Evolutionary conservation across 2,329 filamentous ascomycete genomes (phyloP).

Genomic region (Alternaria gaisen): DNA sequence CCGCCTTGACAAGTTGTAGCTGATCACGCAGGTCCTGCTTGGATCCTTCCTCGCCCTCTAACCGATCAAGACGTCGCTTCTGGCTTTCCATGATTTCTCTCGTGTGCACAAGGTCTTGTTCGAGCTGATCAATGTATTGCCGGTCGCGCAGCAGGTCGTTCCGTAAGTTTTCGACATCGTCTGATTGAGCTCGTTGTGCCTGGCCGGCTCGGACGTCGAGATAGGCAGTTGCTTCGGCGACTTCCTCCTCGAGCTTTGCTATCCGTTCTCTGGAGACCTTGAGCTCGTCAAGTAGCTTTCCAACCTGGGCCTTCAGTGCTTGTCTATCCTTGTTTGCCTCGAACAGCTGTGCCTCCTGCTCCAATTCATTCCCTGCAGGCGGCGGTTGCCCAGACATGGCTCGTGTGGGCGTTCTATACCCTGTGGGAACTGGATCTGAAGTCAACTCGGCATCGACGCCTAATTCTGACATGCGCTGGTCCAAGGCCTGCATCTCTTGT

Average conservation of each 20-base stretch:
- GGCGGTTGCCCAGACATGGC: constrained; percentile 39
- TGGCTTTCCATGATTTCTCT: constrained; percentile 56
- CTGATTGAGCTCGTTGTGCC: constrained; percentile 50
- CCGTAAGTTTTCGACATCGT: constrained; percentile 56
- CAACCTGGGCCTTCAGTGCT: constrained; percentile 53
- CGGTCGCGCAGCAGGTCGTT: constrained; percentile 56
- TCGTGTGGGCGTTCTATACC: constrained; percentile 45
- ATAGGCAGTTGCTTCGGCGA: constrained; percentile 58
- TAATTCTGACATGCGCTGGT: constrained; percentile 47
- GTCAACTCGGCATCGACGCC: constrained; percentile 49
- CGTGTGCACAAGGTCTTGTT: constrained; percentile 57
- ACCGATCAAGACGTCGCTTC: constrained; percentile 56
- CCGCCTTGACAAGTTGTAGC: constrained; percentile 58
- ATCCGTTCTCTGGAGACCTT: constrained; percentile 54
- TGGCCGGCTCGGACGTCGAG: constrained; percentile 53
- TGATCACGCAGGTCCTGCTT: constrained; percentile 62
- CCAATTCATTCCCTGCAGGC: constrained; percentile 52
- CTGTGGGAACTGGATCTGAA: constrained; percentile 43
- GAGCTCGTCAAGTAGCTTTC: constrained; percentile 54
- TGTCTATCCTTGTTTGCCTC: constrained; percentile 58
- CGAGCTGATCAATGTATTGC: constrained; percentile 61
- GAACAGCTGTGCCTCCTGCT: constrained; percentile 60
- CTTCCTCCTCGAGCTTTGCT: constrained; percentile 57
- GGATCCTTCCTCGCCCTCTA: constrained; percentile 53
- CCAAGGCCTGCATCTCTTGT: constrained; percentile 50